phyloP scores from a whole-genome alignment of 2,329 filamentous ascomycete species.

The Tolypocladium inflatum region DNA sequence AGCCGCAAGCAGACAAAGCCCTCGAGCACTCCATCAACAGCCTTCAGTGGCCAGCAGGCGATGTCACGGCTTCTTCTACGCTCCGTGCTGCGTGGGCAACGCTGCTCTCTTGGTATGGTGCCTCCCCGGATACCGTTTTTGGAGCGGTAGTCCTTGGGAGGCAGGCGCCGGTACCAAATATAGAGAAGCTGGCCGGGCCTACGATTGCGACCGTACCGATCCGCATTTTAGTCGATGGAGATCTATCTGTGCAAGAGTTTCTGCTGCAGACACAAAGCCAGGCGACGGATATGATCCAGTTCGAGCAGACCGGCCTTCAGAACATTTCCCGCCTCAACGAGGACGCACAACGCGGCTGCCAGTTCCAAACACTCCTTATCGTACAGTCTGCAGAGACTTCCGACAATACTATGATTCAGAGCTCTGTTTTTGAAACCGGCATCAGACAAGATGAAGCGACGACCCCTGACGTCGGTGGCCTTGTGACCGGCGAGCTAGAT shows the following conservation, averaged over 20 bases:
- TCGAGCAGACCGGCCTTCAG: neutral
- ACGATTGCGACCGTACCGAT: neutral
- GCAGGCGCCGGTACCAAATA: neutral
- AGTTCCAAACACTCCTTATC: neutral
- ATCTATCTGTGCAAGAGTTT: neutral
- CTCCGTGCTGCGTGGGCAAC: neutral
- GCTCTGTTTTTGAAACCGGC: neutral
- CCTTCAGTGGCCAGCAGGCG: neutral
- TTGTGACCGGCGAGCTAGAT: neutral
- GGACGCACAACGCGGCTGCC: neutral
- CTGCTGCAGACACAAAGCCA: neutral
- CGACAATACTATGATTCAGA: neutral
- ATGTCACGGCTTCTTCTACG: neutral
- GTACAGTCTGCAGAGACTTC: neutral
- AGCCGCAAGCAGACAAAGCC: neutral
- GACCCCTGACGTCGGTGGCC: neutral
- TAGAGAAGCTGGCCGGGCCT: neutral
- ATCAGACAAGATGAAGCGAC: no score
- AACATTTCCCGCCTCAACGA: neutral
- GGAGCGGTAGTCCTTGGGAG: neutral
- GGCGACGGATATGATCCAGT: neutral
- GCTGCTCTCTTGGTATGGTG: neutral
- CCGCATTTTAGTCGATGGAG: neutral
- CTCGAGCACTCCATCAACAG: neutral
- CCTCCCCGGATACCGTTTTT: neutral